These are phyloP conservation scores for Trichoderma semiorbis DNA, from an alignment of 2,329 filamentous ascomycete species.

Conservation along the genomic window DNA sequence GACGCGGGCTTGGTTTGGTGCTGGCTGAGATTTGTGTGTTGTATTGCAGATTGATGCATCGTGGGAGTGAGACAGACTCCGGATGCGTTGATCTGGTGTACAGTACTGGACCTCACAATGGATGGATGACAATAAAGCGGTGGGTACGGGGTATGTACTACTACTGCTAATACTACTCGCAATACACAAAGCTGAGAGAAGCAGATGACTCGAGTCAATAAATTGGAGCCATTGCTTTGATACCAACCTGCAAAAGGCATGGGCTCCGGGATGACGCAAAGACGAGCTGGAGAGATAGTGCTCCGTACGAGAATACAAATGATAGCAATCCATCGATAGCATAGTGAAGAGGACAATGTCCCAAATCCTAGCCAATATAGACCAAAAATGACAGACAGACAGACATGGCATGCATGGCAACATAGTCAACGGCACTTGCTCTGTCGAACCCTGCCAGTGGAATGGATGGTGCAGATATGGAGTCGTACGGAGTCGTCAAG, in stretches of 20 bases:
- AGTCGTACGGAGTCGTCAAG: neutral
- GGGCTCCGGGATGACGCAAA: slow-evolving; percentile 9
- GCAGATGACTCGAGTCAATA: slow-evolving; percentile 6
- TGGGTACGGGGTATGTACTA: neutral
- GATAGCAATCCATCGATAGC: neutral
- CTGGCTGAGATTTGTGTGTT: neutral
- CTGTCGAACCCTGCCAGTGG: neutral
- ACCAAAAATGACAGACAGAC: neutral
- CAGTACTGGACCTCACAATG: neutral
- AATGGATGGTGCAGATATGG: neutral
- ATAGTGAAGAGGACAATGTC: neutral
- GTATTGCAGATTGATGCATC: neutral
- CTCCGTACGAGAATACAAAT: neutral
- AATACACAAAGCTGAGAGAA: neutral
- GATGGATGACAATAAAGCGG: neutral
- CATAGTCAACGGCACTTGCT: neutral
- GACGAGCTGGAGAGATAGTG: neutral
- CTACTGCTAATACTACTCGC: neutral
- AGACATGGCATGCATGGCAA: neutral
- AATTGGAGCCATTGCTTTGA: neutral
- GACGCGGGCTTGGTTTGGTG: neutral
- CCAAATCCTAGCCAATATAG: neutral
- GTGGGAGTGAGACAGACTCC: neutral
- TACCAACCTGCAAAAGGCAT: neutral
- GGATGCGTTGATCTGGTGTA: neutral